These are phyloP conservation scores for Tulasnella sp. DNA, from an alignment of 768 basidiomycete species.

Conservation along the genomic window DNA sequence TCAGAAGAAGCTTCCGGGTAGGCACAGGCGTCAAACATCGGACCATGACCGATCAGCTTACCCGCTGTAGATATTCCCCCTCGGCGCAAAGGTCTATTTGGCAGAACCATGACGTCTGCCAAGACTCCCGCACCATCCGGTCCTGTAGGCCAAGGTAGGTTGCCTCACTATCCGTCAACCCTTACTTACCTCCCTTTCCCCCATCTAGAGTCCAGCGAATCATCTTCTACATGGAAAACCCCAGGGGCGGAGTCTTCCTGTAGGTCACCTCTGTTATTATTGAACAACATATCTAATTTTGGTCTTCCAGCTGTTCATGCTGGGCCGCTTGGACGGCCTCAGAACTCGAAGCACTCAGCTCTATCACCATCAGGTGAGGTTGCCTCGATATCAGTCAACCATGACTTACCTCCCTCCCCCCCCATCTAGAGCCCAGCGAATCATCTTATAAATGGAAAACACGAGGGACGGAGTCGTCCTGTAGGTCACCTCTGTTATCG, in stretches of 20 bases:
- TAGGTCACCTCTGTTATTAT: not conserved
- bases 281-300: not conserved
- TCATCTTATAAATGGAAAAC: not conserved
- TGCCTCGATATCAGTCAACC: too few relatives aligned
- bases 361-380: not conserved
- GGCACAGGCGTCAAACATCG: too few relatives aligned
- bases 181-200: too few relatives aligned
- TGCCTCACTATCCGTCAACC: not conserved
- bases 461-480: not conserved
- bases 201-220: not conserved
- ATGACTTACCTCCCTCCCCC: too few relatives aligned
- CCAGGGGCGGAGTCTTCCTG: not conserved
- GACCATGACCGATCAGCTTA: not conserved
- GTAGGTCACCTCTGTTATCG: not conserved
- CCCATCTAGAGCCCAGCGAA: not conserved
- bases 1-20: not conserved
- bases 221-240: not conserved
- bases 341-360: not conserved
- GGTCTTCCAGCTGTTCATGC: not conserved
- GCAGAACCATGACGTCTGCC: not conserved
- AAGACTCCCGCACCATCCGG: not conserved
- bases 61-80: not conserved
- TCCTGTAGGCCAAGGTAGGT: not conserved
- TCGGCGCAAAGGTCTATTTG: constrained; percentile 2
- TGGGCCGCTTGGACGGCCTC: not conserved